phyloP scores from a whole-genome alignment of 257 asterid species.

The Pogostemon cablin region DNA sequence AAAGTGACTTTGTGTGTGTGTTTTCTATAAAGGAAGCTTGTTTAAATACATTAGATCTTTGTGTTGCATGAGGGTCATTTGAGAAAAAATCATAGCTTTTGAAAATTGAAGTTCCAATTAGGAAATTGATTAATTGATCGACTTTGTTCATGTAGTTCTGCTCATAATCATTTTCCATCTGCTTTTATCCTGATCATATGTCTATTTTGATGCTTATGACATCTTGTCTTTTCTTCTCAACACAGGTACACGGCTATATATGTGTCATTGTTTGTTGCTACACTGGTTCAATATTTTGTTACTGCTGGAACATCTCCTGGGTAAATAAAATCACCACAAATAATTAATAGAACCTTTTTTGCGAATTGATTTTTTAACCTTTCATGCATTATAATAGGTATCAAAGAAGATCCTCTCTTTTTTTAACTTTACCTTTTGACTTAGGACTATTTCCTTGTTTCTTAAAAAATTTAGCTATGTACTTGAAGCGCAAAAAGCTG shows the following conservation, averaged over 20 bases:
- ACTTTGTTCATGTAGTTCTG: conserved; percentile 16
- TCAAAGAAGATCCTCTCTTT: too few species aligned
- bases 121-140: conserved; percentile 13
- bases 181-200: not conserved
- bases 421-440: not conserved
- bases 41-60: conserved; percentile 3
- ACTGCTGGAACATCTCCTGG: conserved; percentile 94
- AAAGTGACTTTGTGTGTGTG: conserved; percentile 9
- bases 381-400: not conserved
- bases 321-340: conserved; percentile 44
- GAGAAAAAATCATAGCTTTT: conserved; percentile 13
- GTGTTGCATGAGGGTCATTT: conserved; percentile 17
- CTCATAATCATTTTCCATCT: not conserved
- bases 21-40: not conserved
- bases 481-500: conserved; percentile 73
- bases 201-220: conserved; percentile 18
- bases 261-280: conserved; percentile 59
- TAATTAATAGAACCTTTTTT: conserved; percentile 13
- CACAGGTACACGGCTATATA: conserved; percentile 73
- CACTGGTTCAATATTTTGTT: conserved; percentile 81
- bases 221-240: conserved; percentile 28
- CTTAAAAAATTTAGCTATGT: conserved; percentile 60
- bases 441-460: conserved; percentile 16
- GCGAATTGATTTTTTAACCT: conserved; percentile 9
- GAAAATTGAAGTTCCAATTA: conserved; percentile 20